Conservation (phyloP, 1,284 basidiomycete species). For the Hemileia vastatrix region DNA sequence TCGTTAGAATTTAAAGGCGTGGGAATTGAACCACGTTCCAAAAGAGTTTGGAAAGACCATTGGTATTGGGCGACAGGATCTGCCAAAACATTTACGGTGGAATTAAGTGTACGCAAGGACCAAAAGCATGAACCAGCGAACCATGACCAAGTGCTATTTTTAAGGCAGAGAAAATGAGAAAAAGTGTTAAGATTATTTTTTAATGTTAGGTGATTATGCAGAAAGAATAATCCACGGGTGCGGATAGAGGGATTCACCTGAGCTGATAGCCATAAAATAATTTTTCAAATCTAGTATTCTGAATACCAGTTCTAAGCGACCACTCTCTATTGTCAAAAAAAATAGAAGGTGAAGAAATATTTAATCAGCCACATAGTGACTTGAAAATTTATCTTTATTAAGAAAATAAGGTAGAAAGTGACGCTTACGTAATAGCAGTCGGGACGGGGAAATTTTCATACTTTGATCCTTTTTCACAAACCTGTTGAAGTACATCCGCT, state of each 20-base stretch:
- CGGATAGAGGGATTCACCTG: neutral
- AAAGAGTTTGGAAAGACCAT: conserved; percentile 13
- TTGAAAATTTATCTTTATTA: no score
- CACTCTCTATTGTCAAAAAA: no score
- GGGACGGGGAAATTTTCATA: conserved; percentile 37
- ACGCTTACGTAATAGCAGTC: conserved; percentile 34
- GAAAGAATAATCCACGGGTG: no score
- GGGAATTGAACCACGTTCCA: conserved; percentile 9
- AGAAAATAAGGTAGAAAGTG: no score
- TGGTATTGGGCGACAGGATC: conserved; percentile 20
- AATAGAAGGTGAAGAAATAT: no score
- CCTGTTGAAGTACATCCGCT: conserved; percentile 32
- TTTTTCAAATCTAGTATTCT: conserved; percentile 31
- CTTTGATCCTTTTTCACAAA: conserved; percentile 30
- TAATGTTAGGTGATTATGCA: no score
- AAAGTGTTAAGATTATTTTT: no score
- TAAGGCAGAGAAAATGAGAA: no score
- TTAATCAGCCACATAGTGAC: no score
- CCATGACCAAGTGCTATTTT: conserved; percentile 34
- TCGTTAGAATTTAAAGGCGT: conserved; percentile 2
- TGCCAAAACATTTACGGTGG: conserved; percentile 4
- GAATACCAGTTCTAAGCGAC: conserved; percentile 35
- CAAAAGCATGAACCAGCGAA: conserved; percentile 22
- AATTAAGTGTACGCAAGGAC: conserved; percentile 15
- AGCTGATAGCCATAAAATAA: conserved; percentile 34